phyloP scores from a whole-genome alignment of 495 filamentous ascomycete genomes.

The Talaromyces trachyspermus region DNA sequence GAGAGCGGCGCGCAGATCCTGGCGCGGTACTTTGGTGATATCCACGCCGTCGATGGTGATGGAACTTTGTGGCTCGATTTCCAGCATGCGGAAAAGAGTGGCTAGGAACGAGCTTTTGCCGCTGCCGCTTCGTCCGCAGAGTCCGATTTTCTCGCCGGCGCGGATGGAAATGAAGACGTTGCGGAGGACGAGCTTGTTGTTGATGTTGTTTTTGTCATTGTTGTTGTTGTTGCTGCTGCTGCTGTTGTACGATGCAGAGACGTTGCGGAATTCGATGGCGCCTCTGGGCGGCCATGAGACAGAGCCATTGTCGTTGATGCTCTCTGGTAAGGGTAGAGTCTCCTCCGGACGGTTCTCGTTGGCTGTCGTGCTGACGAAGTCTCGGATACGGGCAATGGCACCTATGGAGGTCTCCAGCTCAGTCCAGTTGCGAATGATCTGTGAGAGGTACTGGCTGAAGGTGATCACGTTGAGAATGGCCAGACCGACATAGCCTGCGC shows the following conservation, averaged over 20 bases:
- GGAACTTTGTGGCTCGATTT: conserved; percentile 27
- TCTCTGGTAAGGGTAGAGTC: background rate
- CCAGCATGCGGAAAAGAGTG: conserved; percentile 47
- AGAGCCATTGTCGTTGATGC: background rate
- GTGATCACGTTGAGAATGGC: conserved; percentile 50
- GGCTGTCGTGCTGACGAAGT: conserved; percentile 28
- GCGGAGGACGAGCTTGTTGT: conserved; percentile 42
- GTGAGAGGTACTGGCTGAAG: conserved; percentile 45
- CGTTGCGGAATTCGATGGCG: conserved; percentile 60
- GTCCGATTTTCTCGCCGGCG: conserved; percentile 51
- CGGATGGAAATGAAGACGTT: conserved; percentile 43
- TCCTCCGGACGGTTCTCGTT: background rate
- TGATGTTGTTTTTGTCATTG: conserved; percentile 45
- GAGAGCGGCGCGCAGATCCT: conserved; percentile 39
- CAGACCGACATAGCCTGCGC: conserved; percentile 47
- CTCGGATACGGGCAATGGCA: conserved; percentile 49
- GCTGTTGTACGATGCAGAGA: conserved; percentile 21
- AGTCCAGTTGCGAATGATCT: conserved; percentile 48
- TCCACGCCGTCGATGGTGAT: conserved; percentile 45
- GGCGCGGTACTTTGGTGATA: conserved; percentile 37
- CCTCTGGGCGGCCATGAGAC: conserved; percentile 68
- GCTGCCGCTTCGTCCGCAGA: conserved; percentile 38
- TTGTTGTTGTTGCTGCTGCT: background rate
- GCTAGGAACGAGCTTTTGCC: conserved; percentile 44
- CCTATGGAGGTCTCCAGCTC: conserved; percentile 52